A percentile compares a stretch with the other conserved stretches of the same genome.
Conservation (phyloP, 805 yeast genomes). For the Jamesozyma gamospora region DNA sequence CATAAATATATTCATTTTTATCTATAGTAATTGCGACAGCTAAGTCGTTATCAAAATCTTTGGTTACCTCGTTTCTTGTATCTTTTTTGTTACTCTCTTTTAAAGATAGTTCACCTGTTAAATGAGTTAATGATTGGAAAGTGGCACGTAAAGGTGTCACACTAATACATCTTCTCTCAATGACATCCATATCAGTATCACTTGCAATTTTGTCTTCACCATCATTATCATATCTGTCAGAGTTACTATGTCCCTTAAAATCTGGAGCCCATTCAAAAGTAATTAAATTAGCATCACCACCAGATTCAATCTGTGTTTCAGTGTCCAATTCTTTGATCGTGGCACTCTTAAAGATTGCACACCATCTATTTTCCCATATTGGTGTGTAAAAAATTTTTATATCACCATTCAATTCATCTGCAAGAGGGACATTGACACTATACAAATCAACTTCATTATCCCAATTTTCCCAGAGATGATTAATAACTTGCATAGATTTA, state of each 20-base stretch:
- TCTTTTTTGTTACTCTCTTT: neutral
- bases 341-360: conserved; percentile 41
- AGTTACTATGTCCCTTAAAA: conserved; percentile 37
- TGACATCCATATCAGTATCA: conserved; percentile 53
- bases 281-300: conserved; percentile 33
- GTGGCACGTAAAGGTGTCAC: conserved; percentile 67
- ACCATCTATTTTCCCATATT: conserved; percentile 76
- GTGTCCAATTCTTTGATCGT: conserved; percentile 4
- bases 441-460: conserved; percentile 53
- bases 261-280: conserved; percentile 79
- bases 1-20: conserved; percentile 33
- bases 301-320: conserved; percentile 39
- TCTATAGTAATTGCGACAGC: conserved; percentile 26
- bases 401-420: conserved; percentile 37
- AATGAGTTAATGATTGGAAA: conserved; percentile 34
- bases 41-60: neutral
- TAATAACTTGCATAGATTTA: conserved; percentile 53
- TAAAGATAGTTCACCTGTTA: conserved; percentile 15
- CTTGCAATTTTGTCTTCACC: neutral
- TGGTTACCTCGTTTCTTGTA: conserved; percentile 5
- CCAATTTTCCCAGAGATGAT: conserved; percentile 54
- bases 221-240: conserved; percentile 20
- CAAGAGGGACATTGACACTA: conserved; percentile 75
- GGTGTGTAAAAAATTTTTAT: conserved; percentile 68
- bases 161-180: conserved; percentile 53